These are phyloP conservation scores for Penicillium polonicum DNA, from an alignment of 2,329 filamentous ascomycete species.

Conservation along the genomic window DNA sequence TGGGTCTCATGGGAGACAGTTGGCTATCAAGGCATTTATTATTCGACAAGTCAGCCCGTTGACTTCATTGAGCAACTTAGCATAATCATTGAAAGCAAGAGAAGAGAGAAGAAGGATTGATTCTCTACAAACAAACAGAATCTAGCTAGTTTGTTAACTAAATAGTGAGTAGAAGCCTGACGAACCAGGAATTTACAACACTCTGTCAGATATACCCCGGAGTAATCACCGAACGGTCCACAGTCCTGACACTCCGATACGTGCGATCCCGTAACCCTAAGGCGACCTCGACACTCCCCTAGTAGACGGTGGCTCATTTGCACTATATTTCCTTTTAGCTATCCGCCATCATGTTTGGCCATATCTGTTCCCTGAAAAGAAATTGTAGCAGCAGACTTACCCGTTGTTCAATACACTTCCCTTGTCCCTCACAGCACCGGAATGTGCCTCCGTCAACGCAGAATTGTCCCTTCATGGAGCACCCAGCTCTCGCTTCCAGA, in stretches of 20 bases:
- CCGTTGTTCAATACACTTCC: not conserved
- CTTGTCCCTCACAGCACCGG: slow-evolving; percentile 5
- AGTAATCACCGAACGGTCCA: too few relatives aligned
- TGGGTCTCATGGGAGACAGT: not conserved
- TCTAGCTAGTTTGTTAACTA: too few relatives aligned
- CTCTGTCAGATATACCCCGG: too few relatives aligned
- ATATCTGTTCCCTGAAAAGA: not conserved
- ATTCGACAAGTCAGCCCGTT: too few relatives aligned
- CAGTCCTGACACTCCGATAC: too few relatives aligned
- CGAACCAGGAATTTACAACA: too few relatives aligned
- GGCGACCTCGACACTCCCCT: not conserved
- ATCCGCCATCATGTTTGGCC: not conserved
- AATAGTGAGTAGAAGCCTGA: too few relatives aligned
- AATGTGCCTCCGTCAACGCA: slow-evolving; percentile 13
- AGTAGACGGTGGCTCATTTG: not conserved
- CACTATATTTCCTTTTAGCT: not conserved
- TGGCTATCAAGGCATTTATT: not conserved
- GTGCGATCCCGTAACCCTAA: too few relatives aligned
- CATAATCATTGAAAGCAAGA: too few relatives aligned
- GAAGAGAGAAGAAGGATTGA: too few relatives aligned
- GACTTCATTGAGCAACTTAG: too few relatives aligned
- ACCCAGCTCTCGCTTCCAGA: slow-evolving; percentile 6
- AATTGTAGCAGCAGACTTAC: not conserved
- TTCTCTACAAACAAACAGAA: too few relatives aligned
- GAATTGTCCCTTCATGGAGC: slow-evolving; percentile 9